These are phyloP conservation scores for Albophoma yamanashiensis DNA, from an alignment of 2,329 filamentous ascomycete genomes.

Conservation along the genomic window DNA sequence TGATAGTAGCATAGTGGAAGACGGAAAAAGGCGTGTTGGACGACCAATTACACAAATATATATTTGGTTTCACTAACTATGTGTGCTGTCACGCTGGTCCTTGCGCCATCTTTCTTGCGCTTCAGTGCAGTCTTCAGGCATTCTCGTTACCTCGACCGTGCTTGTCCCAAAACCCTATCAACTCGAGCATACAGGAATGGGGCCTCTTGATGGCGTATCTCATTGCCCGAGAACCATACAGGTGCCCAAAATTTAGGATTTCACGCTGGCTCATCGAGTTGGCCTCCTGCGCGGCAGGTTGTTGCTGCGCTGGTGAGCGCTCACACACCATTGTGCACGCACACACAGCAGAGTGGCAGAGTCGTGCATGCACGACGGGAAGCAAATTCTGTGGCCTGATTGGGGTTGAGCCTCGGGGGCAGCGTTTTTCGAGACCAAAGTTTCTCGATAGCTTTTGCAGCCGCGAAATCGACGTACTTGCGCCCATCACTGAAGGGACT, in stretches of 20 bases:
- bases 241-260: too few relatives aligned
- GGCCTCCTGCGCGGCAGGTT: too few relatives aligned
- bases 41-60: neutral
- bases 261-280: too few relatives aligned
- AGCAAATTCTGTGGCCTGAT: neutral
- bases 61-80: neutral
- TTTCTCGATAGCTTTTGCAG: neutral
- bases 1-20: neutral
- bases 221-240: too few relatives aligned
- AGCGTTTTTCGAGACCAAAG: neutral
- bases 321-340: too few relatives aligned
- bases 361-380: neutral
- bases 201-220: too few relatives aligned
- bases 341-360: neutral
- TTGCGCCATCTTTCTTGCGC: neutral
- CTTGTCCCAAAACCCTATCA: too few relatives aligned
- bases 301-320: too few relatives aligned
- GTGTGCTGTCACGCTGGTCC: neutral
- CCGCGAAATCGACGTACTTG: neutral
- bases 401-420: neutral
- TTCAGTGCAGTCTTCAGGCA: neutral
- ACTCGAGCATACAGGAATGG: too few relatives aligned
- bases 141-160: too few relatives aligned
- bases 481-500: neutral
- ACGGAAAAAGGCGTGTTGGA: neutral